Base-by-base conservation (phyloP, 2,329 filamentous ascomycete genomes). In the Penicillium janthinellum region DNA sequence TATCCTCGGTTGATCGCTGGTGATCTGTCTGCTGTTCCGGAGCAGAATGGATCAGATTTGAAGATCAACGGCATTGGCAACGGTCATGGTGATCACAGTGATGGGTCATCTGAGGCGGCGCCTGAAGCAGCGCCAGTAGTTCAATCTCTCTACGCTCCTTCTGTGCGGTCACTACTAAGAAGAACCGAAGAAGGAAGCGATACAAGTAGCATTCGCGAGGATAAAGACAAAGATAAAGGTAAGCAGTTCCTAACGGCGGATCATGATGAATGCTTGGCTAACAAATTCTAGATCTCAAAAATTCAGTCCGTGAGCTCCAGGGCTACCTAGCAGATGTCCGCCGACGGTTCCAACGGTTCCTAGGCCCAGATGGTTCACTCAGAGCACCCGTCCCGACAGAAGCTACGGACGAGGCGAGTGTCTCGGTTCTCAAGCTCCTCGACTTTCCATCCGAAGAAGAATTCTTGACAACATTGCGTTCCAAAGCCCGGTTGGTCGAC, bases 321-420 rank as follows among this genome's bases (percentile, higher is more conserved):
- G 89, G 89, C 25, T 99, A 96, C 71, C 84, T 99, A 7, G 94
- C 92, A 0, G 91, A 96, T 64, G 92, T 93, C 17, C 87, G 95
- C 60, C 80, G 84, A 25, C 81, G 85, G 52, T 82, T 89, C 37
- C 85, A 88, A 67, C 82, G 82, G 48, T 85, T 85, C 66, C 77
- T 89, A 34, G 83, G 84, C 58, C 80, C 81, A 0, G 84, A 88
- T 63, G 86, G 86, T 2, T 80, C 75, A 2, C 72, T 81, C 15
- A 79, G 77, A 61, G 63, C 66, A 31, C 63, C 73, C 6, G 71
- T 71, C 11, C 69, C 73, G 39, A 64, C 61, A 6, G 67, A 73
- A 25, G 70, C 73, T 41, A 67, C 71, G 5, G 77, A 81, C 47
- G 77, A 78, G 47, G 73, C 77, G 31, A 73, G 74, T n/a, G 73